These are phyloP conservation scores for Pestalotiopsis sp. DNA, from an alignment of 2,329 filamentous ascomycete genomes.

Conservation along the genomic window DNA sequence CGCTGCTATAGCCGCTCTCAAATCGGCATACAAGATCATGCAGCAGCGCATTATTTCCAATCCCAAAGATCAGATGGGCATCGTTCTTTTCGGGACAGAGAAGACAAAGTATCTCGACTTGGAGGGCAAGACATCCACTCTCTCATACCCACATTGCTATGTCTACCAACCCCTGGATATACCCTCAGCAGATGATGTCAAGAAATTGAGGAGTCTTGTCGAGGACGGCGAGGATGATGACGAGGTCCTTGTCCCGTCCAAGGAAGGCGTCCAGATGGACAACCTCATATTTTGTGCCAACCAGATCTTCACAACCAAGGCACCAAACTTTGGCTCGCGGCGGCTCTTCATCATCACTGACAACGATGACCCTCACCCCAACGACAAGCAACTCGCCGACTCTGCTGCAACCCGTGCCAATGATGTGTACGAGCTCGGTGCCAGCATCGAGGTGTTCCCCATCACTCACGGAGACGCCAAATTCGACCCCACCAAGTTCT, in stretches of 20 bases:
- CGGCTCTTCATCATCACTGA: slow-evolving; percentile 96
- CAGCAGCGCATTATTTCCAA: slow-evolving; percentile 98
- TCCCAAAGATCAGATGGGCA: slow-evolving; percentile 95
- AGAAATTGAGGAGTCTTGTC: slow-evolving; percentile 72
- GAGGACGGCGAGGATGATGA: slow-evolving; percentile 76
- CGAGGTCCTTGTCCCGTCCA: slow-evolving; percentile 69
- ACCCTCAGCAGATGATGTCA: slow-evolving; percentile 85
- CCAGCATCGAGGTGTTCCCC: slow-evolving; percentile 90
- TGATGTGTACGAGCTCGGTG: slow-evolving; percentile 91
- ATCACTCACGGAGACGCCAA: slow-evolving; percentile 71
- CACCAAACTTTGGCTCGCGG: slow-evolving; percentile 89
- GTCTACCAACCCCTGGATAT: slow-evolving; percentile 86
- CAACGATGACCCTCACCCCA: slow-evolving; percentile 81
- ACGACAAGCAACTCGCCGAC: slow-evolving; percentile 72
- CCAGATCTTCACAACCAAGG: slow-evolving; percentile 93
- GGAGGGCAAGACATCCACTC: slow-evolving; percentile 56
- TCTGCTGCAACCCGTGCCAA: slow-evolving; percentile 86
- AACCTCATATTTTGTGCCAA: slow-evolving; percentile 95
- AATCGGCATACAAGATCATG: slow-evolving; percentile 94
- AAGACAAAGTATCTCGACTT: slow-evolving; percentile 78
- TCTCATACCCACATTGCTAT: slow-evolving; percentile 89
- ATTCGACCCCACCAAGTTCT: slow-evolving; percentile 87
- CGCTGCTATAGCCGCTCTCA: slow-evolving; percentile 80
- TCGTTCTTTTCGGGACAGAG: slow-evolving; percentile 88
- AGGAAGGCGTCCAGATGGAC: slow-evolving; percentile 76